Conservation (phyloP, 2,329 filamentous ascomycete genomes). For the Fonsecaea monophora region DNA sequence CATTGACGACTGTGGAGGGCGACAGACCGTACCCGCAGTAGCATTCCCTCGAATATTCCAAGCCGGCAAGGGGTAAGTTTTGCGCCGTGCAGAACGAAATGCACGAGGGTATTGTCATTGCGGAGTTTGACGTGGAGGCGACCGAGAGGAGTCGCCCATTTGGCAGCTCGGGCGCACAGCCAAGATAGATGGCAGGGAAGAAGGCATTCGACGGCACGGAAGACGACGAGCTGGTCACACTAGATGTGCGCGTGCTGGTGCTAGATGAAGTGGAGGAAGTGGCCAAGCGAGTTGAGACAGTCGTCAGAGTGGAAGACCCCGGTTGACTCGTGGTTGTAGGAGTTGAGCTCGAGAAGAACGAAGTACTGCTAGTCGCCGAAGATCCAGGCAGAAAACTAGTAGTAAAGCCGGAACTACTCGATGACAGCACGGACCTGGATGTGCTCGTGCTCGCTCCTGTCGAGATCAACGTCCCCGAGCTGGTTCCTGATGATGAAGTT, state of each 20-base stretch:
- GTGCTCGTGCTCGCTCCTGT: not conserved
- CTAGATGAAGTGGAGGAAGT: not conserved
- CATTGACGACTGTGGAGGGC: slow-evolving; percentile 23
- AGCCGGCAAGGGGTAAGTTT: slow-evolving; percentile 31
- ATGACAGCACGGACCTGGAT: not conserved
- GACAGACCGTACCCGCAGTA: slow-evolving; percentile 41
- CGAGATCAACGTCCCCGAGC: not conserved
- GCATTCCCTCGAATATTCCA: slow-evolving; percentile 49
- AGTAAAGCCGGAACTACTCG: slow-evolving; percentile 1
- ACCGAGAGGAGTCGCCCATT: slow-evolving; percentile 52
- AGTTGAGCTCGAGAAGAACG: slow-evolving; percentile 3
- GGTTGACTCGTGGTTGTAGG: not conserved
- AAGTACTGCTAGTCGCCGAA: not conserved
- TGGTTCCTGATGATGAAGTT: not conserved
- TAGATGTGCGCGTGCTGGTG: slow-evolving; percentile 3
- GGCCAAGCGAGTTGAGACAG: not conserved
- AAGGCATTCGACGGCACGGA: slow-evolving; percentile 15
- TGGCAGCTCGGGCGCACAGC: slow-evolving; percentile 31
- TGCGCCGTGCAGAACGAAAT: slow-evolving; percentile 34
- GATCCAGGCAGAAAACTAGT: slow-evolving; percentile 1
- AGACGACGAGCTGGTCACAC: slow-evolving; percentile 2
- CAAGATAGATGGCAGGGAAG: slow-evolving; percentile 26
- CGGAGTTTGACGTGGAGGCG: slow-evolving; percentile 50
- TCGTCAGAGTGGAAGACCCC: slow-evolving; percentile 2
- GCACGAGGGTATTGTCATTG: slow-evolving; percentile 54